phyloP scores from a whole-genome alignment of 306 rosid species.

The Cicer bijugum region DNA sequence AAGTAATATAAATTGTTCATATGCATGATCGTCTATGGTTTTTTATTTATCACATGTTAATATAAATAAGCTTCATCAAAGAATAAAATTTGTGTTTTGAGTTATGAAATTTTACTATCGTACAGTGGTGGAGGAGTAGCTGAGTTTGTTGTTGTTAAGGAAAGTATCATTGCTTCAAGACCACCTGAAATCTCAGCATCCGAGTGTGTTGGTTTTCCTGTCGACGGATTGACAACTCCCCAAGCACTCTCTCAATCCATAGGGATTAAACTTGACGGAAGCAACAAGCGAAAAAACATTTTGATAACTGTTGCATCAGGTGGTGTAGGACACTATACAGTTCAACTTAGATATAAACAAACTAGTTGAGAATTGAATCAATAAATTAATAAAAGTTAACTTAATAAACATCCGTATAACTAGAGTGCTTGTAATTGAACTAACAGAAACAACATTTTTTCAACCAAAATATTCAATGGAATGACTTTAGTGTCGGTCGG shows the following conservation, averaged over 20 bases:
- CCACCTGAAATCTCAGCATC: constrained; percentile 62
- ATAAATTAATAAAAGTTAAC: neutral
- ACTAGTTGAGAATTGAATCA: constrained; percentile 29
- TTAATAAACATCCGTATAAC: neutral
- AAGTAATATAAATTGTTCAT: neutral
- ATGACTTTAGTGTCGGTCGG: too few species aligned
- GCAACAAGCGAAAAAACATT: constrained; percentile 53
- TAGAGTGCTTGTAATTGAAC: neutral
- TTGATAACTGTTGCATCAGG: constrained; percentile 87
- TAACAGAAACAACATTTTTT: constrained; percentile 3
- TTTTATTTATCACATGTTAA: constrained; percentile 1
- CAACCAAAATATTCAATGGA: neutral
- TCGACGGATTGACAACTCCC: constrained; percentile 70
- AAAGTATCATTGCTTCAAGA: constrained; percentile 53
- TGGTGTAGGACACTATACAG: constrained; percentile 82
- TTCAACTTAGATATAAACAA: constrained; percentile 51
- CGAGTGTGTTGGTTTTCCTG: constrained; percentile 61
- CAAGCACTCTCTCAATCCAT: constrained; percentile 61
- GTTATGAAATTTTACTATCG: constrained; percentile 18
- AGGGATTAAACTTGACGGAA: constrained; percentile 62
- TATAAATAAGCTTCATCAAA: constrained; percentile 5
- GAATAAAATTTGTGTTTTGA: neutral
- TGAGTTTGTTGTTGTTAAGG: constrained; percentile 61
- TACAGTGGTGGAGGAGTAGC: constrained; percentile 82
- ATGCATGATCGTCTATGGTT: neutral